Percentiles rank a stretch among this genome's conserved stretches.
Evolutionary conservation across 768 basidiomycete genomes (phyloP).

Genomic region (Termitomyces sp.): DNA sequence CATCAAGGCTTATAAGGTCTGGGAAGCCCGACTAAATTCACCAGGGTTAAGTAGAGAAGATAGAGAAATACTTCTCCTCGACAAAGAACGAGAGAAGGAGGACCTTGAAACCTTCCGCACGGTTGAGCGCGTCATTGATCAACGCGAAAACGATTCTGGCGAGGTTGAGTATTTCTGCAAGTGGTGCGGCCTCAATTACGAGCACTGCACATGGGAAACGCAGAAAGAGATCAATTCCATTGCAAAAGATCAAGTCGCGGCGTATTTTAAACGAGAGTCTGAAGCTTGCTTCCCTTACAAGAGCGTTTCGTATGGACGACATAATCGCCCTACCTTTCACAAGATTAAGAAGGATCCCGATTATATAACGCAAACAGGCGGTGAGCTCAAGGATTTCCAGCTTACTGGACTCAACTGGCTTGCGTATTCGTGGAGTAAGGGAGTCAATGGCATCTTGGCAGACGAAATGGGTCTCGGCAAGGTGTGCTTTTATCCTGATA

Average conservation of each 20-base stretch:
- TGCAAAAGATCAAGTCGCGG: constrained; percentile 74
- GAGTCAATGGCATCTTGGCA: constrained; percentile 94
- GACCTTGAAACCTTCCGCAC: constrained; percentile 87
- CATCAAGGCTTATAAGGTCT: constrained; percentile 83
- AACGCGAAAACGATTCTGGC: constrained; percentile 57
- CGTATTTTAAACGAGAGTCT: constrained; percentile 70
- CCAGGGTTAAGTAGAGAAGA: constrained; percentile 81
- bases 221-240: constrained; percentile 75
- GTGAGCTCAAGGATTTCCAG: constrained; percentile 95
- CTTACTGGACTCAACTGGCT: constrained; percentile 98
- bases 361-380: constrained; percentile 75
- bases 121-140: constrained; percentile 85
- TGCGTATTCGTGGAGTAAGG: constrained; percentile 92
- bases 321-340: constrained; percentile 71
- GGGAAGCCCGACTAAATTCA: constrained; percentile 59
- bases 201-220: constrained; percentile 94
- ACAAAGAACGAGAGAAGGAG: constrained; percentile 88
- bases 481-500: constrained; percentile 30
- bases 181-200: constrained; percentile 91
- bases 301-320: constrained; percentile 60
- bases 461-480: constrained; percentile 99
- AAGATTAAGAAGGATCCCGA: constrained; percentile 87
- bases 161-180: constrained; percentile 92
- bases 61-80: constrained; percentile 80
- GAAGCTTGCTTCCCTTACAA: constrained; percentile 84